Conservation (phyloP, 192 early-diverging fungal genomes). For the Mortierella alpina region DNA sequence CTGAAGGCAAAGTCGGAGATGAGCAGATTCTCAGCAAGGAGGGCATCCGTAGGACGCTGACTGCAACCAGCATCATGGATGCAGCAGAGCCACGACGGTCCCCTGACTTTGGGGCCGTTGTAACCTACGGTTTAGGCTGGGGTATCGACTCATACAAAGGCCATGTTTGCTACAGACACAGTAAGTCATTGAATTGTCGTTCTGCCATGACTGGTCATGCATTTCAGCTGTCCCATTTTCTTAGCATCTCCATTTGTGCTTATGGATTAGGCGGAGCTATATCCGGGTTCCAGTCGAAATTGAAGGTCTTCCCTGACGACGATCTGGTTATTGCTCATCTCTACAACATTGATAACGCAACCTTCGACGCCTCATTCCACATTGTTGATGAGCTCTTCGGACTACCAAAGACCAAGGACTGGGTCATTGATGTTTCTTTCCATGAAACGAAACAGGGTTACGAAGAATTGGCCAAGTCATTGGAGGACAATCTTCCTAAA, state of each 20-base stretch:
- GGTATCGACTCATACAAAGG: too few species aligned
- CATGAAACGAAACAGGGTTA: background rate
- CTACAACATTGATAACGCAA: background rate
- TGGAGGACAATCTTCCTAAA: background rate
- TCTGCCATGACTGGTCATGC: too few species aligned
- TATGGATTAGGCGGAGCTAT: background rate
- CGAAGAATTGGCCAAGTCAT: background rate
- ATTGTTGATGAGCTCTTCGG: background rate
- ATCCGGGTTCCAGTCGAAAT: background rate
- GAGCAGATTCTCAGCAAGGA: too few species aligned
- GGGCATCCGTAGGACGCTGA: too few species aligned
- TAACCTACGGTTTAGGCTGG: too few species aligned
- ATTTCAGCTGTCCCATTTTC: too few species aligned
- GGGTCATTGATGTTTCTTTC: background rate
- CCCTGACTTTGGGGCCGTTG: too few species aligned
- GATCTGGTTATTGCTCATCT: constrained; percentile 3
- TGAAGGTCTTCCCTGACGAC: constrained; percentile 8
- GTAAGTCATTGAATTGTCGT: too few species aligned
- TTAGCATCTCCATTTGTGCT: background rate
- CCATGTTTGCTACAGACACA: too few species aligned
- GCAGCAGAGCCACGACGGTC: too few species aligned
- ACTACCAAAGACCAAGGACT: constrained; percentile 2
- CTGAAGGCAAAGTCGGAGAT: too few species aligned
- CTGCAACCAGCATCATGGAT: too few species aligned
- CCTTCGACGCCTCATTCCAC: background rate